Base-by-base conservation (phyloP, 768 basidiomycete species). In the Mycena pura region DNA sequence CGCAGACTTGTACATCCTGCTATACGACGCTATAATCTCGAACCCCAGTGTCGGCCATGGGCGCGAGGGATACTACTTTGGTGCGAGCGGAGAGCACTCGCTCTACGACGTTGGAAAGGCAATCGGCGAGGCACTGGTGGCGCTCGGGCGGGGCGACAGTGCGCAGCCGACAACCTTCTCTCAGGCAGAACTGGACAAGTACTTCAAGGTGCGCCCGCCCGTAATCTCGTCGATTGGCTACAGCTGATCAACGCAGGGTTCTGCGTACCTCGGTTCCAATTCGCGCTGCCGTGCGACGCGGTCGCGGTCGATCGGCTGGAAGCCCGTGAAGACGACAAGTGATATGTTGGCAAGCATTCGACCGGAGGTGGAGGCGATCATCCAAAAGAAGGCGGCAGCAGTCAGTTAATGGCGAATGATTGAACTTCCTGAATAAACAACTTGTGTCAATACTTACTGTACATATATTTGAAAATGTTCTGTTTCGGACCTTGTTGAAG, bases 11-110 rank as follows among this genome's bases (percentile, higher is more conserved):
- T 87, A 81, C 65, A 70, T 77, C 57, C 57, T 72, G 0, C 64
- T 86, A 1, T 82, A 81, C 54, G 77, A 84, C 52, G 72, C 76
- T 1, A 73, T 78, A 40, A 54, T 63, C 11, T 52, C 64, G 9
- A 68, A 76, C 39, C 66, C 72, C 1, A 61, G 40, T 6, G 73
- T 73, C 21, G 75, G 72, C 1, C 83, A 84, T 53, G 83, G 84
- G 14, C 78, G 79, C 6, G 80, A 81, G 25, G 85, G 86, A 0
- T 80, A 77, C 38, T 87, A 86, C 66, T 85, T 85, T 61, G 84
- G 77, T 15, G 83, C 76, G 60, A 84, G 74, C 59, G 84, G 79
- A 41, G 82, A 86, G 50, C 78, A 83, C 52, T 77, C 69, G 2
- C 36, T 81, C 21, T 78, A 79, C 40, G 77, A 82, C 13, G 69